Conservation (phyloP, 768 basidiomycete species). For the Tulasnella sp. region DNA sequence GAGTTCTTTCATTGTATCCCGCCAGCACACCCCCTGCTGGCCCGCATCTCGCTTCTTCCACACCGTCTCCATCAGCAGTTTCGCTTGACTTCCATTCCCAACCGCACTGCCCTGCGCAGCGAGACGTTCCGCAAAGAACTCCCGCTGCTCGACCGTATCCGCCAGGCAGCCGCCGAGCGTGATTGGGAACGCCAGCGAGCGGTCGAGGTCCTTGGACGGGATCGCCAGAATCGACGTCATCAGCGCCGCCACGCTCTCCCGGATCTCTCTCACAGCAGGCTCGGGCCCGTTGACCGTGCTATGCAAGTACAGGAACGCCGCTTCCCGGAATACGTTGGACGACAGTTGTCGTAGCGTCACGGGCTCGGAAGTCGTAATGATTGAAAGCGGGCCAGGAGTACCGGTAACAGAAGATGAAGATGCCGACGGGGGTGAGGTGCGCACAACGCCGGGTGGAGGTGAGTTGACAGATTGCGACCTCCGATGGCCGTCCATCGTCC, state of each 20-base stretch:
- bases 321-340: constrained; percentile 18
- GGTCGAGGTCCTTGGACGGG: constrained; percentile 15
- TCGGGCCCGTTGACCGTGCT: constrained; percentile 12
- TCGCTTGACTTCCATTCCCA: constrained; percentile 46
- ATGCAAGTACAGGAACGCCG: constrained; percentile 16
- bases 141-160: constrained; percentile 33
- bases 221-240: constrained; percentile 12
- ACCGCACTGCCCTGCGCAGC: constrained; percentile 41
- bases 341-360: constrained; percentile 11
- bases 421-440: neutral
- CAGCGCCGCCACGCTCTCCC: constrained; percentile 7
- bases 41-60: constrained; percentile 50
- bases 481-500: neutral
- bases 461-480: neutral
- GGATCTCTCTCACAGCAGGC: constrained; percentile 14
- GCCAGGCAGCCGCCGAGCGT: constrained; percentile 16
- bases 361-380: constrained; percentile 6
- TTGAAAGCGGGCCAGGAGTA: constrained; percentile 1
- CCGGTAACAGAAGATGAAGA: constrained; percentile 1
- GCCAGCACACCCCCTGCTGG: constrained; percentile 38
- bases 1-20: constrained; percentile 43
- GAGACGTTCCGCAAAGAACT: constrained; percentile 46
- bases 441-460: neutral
- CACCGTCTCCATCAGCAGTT: constrained; percentile 51
- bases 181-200: constrained; percentile 17